Conservation (phyloP, 345 rosid species). For the Eucalyptus grandis region DNA sequence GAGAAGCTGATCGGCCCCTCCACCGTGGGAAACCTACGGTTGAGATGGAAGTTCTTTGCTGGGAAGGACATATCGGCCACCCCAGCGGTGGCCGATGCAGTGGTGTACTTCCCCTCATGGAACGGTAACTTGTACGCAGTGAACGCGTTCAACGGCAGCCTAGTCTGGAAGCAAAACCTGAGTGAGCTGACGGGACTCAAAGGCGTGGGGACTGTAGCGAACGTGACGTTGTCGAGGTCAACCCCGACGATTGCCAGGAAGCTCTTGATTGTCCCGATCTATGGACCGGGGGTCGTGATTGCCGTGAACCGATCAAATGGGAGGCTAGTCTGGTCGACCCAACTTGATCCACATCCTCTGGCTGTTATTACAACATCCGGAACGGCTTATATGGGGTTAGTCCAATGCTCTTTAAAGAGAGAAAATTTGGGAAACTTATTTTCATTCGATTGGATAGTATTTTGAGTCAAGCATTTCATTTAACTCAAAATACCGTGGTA, state of each 20-base stretch:
- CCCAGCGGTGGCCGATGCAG: conserved; percentile 21
- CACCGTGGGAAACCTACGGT: too few species aligned
- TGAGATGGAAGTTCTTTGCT: too few species aligned
- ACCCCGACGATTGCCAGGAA: conserved; percentile 23
- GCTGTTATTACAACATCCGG: conserved; percentile 25
- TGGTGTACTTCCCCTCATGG: conserved; percentile 41
- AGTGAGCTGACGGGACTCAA: conserved; percentile 16
- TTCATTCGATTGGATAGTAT: background rate
- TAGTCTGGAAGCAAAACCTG: conserved; percentile 39
- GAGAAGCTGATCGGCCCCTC: too few species aligned
- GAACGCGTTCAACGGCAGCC: conserved; percentile 17
- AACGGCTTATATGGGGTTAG: conserved; percentile 26
- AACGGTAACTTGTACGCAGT: conserved; percentile 38
- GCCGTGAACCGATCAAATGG: conserved; percentile 19
- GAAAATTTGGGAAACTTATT: background rate
- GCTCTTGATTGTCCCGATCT: conserved; percentile 18
- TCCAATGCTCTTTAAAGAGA: background rate
- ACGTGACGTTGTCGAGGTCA: conserved; percentile 20
- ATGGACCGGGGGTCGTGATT: conserved; percentile 29
- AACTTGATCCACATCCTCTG: conserved; percentile 17
- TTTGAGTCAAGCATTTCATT: background rate
- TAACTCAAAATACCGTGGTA: too few species aligned
- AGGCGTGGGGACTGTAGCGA: background rate
- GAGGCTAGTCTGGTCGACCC: conserved; percentile 20
- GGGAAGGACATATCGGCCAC: conserved; percentile 35